Evolutionary conservation across 768 basidiomycete genomes (phyloP), one percentile per base, ranked within the genome.

Genomic region (Plicaturopsis crispa): DNA sequence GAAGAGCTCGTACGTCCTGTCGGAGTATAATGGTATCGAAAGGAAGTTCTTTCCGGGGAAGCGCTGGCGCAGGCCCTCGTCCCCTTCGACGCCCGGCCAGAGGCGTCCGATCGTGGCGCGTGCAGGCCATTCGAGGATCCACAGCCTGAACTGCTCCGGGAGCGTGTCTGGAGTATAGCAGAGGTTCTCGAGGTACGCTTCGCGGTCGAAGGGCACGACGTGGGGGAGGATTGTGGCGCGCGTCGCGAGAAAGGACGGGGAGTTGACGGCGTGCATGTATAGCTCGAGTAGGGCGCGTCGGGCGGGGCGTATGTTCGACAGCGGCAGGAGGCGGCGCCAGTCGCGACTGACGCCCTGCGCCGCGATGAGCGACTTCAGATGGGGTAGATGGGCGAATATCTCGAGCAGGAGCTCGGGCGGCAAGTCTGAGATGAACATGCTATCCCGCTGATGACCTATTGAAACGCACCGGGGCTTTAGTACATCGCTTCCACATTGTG

Each of bases 61-160:
- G n/a, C n/a, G n/a, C n/a, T n/a, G n/a, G n/a, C n/a, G n/a, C n/a
- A n/a, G n/a, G n/a, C n/a, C n/a, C n/a, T n/a, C n/a, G n/a, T n/a
- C n/a, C n/a, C n/a, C n/a, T n/a, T n/a, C n/a, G 17, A 52, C 40
- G 18, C 43, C 51, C 4, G 54, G 54, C 50, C 52, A 56, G 18
- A 39, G 16, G 19, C 47, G 41, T 1, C 34, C 48, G 8, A 52
- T 46, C 8, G 42, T 44, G 18, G 48, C 50, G 12, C 39, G 35
- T 10, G 41, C 50, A 16, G 54, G 54, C 54, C 54, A 54, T 37
- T 56, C 54, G 21, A 48, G 45, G 1, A 56, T 40, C 52, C 52
- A 54, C 10, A 50, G 30, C n/a, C 38, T 31, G 33, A 56, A 49
- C 13, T 53, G 46, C 26, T 52, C 45, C 3, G 52, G 54, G 5